phyloP scores from a whole-genome alignment of 2,329 filamentous ascomycete species.

The Trichoderma sp. region DNA sequence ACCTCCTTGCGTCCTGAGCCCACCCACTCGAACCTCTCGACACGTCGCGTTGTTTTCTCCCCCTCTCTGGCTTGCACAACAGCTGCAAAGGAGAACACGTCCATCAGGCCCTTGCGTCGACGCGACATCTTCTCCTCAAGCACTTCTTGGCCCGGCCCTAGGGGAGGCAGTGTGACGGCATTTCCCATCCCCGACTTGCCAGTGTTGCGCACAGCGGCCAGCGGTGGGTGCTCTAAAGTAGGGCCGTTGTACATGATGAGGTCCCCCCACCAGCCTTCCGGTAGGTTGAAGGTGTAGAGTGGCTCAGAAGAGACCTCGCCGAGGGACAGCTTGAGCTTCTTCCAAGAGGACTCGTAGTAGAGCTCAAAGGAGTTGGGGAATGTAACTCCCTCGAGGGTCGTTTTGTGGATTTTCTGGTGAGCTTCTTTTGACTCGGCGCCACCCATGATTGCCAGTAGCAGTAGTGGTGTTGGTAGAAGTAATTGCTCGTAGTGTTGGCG shows the following conservation, averaged over 20 bases:
- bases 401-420: slow-evolving; percentile 10
- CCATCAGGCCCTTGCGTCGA: slow-evolving; percentile 6
- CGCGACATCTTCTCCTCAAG: slow-evolving; percentile 26
- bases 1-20: slow-evolving; percentile 43
- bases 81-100: slow-evolving; percentile 42
- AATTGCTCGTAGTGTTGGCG: background rate
- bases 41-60: slow-evolving; percentile 7
- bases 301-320: background rate
- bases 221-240: slow-evolving; percentile 14
- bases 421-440: slow-evolving; percentile 17
- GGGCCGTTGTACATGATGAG: slow-evolving; percentile 28
- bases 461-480: background rate
- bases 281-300: slow-evolving; percentile 24
- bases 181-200: slow-evolving; percentile 6
- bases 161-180: slow-evolving; percentile 29
- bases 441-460: background rate
- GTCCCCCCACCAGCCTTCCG: slow-evolving; percentile 23
- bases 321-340: slow-evolving; percentile 16
- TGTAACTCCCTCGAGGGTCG: background rate
- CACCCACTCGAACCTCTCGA: slow-evolving; percentile 51
- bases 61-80: slow-evolving; percentile 36
- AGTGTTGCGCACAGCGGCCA: slow-evolving; percentile 23
- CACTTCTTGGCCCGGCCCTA: slow-evolving; percentile 24
- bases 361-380: slow-evolving; percentile 18
- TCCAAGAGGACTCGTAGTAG: slow-evolving; percentile 23